Evolutionary conservation across 2,329 filamentous ascomycete species (phyloP), one percentile per base, ranked within the genome.

Genomic region (Chrysoporthe austroafricana): DNA sequence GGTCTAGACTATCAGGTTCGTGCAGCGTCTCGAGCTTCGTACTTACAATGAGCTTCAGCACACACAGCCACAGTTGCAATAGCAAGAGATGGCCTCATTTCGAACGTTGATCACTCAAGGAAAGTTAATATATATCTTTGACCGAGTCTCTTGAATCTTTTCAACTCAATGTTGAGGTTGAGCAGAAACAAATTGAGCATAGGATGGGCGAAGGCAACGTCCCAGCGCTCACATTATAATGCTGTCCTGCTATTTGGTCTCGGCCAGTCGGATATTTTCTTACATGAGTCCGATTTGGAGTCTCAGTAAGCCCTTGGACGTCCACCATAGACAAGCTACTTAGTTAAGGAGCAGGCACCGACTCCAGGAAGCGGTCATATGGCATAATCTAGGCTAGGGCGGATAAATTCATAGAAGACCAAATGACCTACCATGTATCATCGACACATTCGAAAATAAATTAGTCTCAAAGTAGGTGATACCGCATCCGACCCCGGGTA

Each of bases 81-180:
- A 21, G 52, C 54, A 11, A 66, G 34, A n/a, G 32, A 18, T n/a
- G 59, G 34, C 39, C 62, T 66, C 65, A 66, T 66, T 1, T 42
- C 52, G 34, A 36, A 32, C n/a, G 3, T 34, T 4, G 26, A 32
- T 21, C 11, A 39, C 1, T 21, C 36, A 42, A 14, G 14, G 14
- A 1, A 5, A 34, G 16, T 13, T 39, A 4, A 9, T 36, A 32
- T 13, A 9, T 36, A 32, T 6, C 6, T 16, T 54, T 14, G 21
- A 4, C 5, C 11, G 8, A 4, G 50, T 8, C 32, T 14, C 4
- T 14, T 7, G 48, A 52, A 4, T 52, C 48, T 52, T 4, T 14
- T 14, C 21, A 34, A 54, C 11, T 6, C 6, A 16, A 21, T 4
- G 26, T 11, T 7, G 21, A 13, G 50, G 13, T 32, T 54, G 50